Base-by-base conservation (phyloP, 176 grass and related monocot genomes). In the Phoenix dactylifera region DNA sequence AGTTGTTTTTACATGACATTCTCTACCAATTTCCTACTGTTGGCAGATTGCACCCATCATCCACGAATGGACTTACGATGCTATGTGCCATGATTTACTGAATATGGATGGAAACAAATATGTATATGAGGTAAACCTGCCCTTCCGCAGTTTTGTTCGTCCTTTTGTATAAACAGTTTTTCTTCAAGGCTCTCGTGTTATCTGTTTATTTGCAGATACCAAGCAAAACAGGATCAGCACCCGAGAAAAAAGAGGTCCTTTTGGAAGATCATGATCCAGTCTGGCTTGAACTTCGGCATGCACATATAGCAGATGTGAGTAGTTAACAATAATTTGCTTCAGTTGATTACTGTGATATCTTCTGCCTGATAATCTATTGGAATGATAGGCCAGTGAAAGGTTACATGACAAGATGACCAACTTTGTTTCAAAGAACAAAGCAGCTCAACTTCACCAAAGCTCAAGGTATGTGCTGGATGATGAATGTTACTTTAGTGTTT, bases 21-120 rank as follows among this genome's bases (percentile, higher is more conserved):
- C 20, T 48, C 18, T n/a, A n/a, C 56, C 28, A 74, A 28, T 61
- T 55, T 51, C 22, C 24, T 63, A 15, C 49, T 55, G 52, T 63
- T 16, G 24, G 72, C 69, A 97, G 93, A 97, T 97, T 77, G 81
- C 93, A 57, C 93, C 93, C 35, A 78, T 91, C 65, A 97, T 97
- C 80, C 93, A 97, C 51, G 93, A 97, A 80, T 97, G 93, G 93
- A 97, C 87, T 24, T 97, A 91, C 61, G 93, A 97, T 75, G 84
- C 87, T 22, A 97, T 97, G 87, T 85, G 81, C 64, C 93, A 91
- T 57, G 93, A 97, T 77, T 78, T 97, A 70, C 83, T 97, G 1
- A 77, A 80, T 62, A 85, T 97, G 83, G 93, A 91, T 58, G 93
- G 93, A 29, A 91, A 80, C 66, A 97, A 91, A 73, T 97, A 97